Conservation (phyloP, 2,329 filamentous ascomycete species). For the Chaetomium olivaceum region DNA sequence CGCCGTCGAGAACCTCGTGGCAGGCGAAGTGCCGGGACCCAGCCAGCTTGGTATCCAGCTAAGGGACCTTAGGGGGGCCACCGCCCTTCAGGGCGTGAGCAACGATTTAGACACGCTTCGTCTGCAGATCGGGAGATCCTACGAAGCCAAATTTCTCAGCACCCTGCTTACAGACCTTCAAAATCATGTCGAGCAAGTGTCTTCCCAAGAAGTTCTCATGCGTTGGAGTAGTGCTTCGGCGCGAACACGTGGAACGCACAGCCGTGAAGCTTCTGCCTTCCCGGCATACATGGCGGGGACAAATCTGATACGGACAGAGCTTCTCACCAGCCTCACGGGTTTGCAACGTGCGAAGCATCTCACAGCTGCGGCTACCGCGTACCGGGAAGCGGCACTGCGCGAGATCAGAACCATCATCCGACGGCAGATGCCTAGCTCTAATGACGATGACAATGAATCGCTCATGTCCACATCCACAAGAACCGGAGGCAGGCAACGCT, state of each 20-base stretch:
- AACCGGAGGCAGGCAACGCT: slow-evolving; percentile 65
- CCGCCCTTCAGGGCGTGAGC: slow-evolving; percentile 76
- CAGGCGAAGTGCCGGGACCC: slow-evolving; percentile 57
- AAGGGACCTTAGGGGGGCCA: slow-evolving; percentile 73
- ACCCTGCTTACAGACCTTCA: slow-evolving; percentile 78
- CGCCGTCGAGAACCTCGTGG: slow-evolving; percentile 74
- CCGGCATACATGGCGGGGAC: slow-evolving; percentile 78
- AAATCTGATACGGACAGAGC: slow-evolving; percentile 66
- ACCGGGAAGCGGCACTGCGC: slow-evolving; percentile 78
- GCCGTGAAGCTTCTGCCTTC: slow-evolving; percentile 65
- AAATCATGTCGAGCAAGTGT: slow-evolving; percentile 74
- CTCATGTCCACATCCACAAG: slow-evolving; percentile 82
- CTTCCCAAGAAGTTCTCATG: slow-evolving; percentile 71
- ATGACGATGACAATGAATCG: slow-evolving; percentile 89
- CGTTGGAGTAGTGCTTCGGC: slow-evolving; percentile 81
- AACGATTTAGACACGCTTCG: slow-evolving; percentile 75
- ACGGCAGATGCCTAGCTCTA: slow-evolving; percentile 84
- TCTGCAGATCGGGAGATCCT: slow-evolving; percentile 80
- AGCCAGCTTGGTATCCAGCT: slow-evolving; percentile 43
- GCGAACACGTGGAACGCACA: slow-evolving; percentile 67
- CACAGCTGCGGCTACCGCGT: slow-evolving; percentile 76
- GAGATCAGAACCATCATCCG: slow-evolving; percentile 87
- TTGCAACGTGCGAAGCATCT: slow-evolving; percentile 81
- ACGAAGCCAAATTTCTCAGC: slow-evolving; percentile 76
- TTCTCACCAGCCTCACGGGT: slow-evolving; percentile 72